Percentiles rank a stretch among this genome's conserved stretches.
phyloP scores from a whole-genome alignment of 768 basidiomycete species.

The Auricularia cornea region DNA sequence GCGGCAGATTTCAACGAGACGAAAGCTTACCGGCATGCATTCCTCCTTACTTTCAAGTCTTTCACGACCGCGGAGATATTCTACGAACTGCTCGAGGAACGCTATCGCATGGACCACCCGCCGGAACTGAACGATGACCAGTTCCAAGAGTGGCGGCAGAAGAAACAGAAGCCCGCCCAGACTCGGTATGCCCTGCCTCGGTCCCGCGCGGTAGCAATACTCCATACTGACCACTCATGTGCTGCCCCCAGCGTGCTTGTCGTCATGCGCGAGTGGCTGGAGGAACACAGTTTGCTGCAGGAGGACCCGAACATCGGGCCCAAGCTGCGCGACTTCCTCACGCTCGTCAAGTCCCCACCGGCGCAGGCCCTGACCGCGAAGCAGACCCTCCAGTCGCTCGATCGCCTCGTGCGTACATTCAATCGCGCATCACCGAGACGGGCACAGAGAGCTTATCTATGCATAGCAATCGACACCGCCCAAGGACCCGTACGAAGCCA shows the following conservation, averaged over 20 bases:
- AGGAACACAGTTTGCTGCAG: conserved; percentile 50
- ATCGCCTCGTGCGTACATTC: conserved; percentile 41
- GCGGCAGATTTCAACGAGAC: conserved; percentile 16
- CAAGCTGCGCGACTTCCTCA: conserved; percentile 48
- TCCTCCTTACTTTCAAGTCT: conserved; percentile 76
- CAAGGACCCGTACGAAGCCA: conserved; percentile 9
- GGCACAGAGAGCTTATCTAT: background rate
- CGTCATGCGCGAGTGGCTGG: conserved; percentile 49
- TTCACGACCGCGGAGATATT: conserved; percentile 64
- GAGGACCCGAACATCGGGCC: conserved; percentile 57
- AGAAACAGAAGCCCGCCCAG: conserved; percentile 55
- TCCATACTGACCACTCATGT: background rate
- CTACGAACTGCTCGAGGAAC: conserved; percentile 58
- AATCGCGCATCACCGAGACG: background rate
- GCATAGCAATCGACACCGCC: conserved; percentile 6
- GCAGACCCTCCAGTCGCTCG: conserved; percentile 43
- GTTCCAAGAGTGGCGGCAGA: conserved; percentile 55
- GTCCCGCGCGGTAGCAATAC: background rate
- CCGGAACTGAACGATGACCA: conserved; percentile 40
- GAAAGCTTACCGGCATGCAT: conserved; percentile 44
- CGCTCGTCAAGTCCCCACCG: conserved; percentile 26
- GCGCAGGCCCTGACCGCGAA: conserved; percentile 38
- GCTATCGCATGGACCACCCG: conserved; percentile 48
- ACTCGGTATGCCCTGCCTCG: conserved; percentile 31
- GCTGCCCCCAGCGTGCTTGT: conserved; percentile 4